Percentiles rank a stretch among this genome's conserved stretches.
Evolutionary conservation across 495 filamentous ascomycete genomes (phyloP).

Genomic region (Aspergillus leporis): DNA sequence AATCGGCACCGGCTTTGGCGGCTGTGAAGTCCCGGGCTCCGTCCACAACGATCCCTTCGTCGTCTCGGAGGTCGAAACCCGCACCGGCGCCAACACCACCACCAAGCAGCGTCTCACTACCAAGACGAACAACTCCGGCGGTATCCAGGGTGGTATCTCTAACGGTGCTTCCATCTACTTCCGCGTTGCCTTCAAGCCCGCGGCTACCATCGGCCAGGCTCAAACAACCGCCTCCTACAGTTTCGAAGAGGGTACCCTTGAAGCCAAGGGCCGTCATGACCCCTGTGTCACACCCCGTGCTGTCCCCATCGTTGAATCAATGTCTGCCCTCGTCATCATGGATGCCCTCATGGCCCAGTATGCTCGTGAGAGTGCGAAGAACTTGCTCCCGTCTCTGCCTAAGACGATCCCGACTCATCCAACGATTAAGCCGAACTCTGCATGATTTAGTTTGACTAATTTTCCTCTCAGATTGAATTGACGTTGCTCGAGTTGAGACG

Average conservation of each 20-base stretch:
- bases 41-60: constrained; percentile 93
- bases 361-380: constrained; percentile 56
- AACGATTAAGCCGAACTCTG: constrained; percentile 11
- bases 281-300: constrained; percentile 94
- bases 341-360: constrained; percentile 90
- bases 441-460: not conserved
- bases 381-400: constrained; percentile 40
- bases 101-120: constrained; percentile 68
- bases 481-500: too few species aligned
- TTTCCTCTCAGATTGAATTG: not conserved
- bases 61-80: constrained; percentile 47
- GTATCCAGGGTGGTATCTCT: constrained; percentile 94
- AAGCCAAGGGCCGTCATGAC: constrained; percentile 94
- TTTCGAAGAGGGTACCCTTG: constrained; percentile 71
- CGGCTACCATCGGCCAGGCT: constrained; percentile 92
- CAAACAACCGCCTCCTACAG: constrained; percentile 84
- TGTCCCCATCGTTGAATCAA: constrained; percentile 94
- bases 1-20: constrained; percentile 90
- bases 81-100: constrained; percentile 25
- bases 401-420: constrained; percentile 39
- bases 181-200: constrained; percentile 91
- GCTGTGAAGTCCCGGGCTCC: constrained; percentile 84
- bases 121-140: constrained; percentile 94
- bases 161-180: constrained; percentile 97
- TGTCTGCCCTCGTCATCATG: constrained; percentile 89